These are phyloP conservation scores for Rhodotorula sp. DNA, from an alignment of 1,284 basidiomycete genomes.

Conservation along the genomic window DNA sequence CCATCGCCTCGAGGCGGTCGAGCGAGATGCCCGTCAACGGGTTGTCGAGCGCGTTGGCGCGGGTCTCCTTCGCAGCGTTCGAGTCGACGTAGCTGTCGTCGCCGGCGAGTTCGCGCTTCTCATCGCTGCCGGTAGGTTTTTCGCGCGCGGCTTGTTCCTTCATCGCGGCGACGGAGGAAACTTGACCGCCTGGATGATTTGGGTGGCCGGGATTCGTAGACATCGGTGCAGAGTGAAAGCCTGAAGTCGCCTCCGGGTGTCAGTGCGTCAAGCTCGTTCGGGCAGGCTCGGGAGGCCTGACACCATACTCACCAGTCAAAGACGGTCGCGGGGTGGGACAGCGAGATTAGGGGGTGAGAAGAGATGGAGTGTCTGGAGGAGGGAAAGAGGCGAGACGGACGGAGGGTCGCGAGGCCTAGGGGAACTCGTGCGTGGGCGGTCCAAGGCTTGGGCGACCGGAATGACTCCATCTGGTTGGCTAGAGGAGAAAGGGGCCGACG, in stretches of 20 bases:
- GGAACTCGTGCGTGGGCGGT: no score
- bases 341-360: no score
- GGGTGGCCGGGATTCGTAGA: neutral
- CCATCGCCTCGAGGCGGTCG: constrained; percentile 39
- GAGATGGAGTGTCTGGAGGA: no score
- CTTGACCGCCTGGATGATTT: neutral
- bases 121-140: constrained; percentile 14
- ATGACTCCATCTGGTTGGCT: no score
- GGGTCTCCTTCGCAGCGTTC: neutral
- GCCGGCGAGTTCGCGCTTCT: constrained; percentile 27
- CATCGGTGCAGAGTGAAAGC: neutral
- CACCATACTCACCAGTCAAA: no score
- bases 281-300: no score
- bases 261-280: no score
- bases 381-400: no score
- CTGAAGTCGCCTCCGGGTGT: neutral
- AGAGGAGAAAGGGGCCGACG: no score
- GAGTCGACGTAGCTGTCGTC: constrained; percentile 17
- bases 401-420: no score
- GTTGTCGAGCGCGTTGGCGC: constrained; percentile 33
- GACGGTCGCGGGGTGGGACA: no score
- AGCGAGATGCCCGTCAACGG: constrained; percentile 38
- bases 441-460: no score
- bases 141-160: constrained; percentile 12
- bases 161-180: constrained; percentile 3